A percentile compares a stretch with the other conserved stretches of the same genome.
Evolutionary conservation across 2,329 filamentous ascomycete genomes (phyloP).

Genomic region (Tolypocladium inflatum): DNA sequence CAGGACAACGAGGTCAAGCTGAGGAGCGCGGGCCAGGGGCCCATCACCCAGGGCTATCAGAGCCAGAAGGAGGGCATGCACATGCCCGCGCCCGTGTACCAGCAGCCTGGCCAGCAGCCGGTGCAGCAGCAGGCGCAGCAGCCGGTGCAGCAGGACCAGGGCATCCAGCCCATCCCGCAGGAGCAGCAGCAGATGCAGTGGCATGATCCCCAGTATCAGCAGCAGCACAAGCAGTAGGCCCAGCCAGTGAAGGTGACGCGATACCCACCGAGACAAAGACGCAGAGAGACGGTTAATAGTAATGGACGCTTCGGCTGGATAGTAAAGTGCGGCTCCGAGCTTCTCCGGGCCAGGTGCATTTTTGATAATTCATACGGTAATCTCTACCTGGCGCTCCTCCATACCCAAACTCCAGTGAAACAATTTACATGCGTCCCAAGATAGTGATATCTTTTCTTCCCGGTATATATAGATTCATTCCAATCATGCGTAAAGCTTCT

Average conservation of each 20-base stretch:
- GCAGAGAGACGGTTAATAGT: not conserved
- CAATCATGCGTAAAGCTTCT: conserved; percentile 89
- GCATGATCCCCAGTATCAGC: not conserved
- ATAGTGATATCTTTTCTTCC: not conserved
- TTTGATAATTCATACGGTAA: not conserved
- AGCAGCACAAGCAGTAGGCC: not conserved
- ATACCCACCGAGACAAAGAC: not conserved
- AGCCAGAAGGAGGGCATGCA: conserved; percentile 26
- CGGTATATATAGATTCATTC: not conserved
- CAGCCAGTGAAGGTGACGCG: not conserved
- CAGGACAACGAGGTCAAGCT: conserved; percentile 43
- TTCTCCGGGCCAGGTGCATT: not conserved
- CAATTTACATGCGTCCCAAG: not conserved
- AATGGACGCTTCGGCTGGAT: not conserved
- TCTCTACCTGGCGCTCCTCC: conserved; percentile 2
- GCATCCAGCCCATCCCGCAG: not conserved
- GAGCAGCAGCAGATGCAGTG: not conserved
- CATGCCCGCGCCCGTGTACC: conserved; percentile 15
- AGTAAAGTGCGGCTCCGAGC: not conserved
- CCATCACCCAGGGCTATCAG: conserved; percentile 26
- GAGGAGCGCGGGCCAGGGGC: conserved; percentile 13
- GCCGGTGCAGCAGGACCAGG: conserved; percentile 1
- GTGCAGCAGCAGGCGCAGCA: conserved; percentile 1
- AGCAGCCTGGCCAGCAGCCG: not conserved
- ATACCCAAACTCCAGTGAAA: conserved; percentile 7